A percentile compares a stretch with the other conserved stretches of the same genome.
Conservation (phyloP, 2,329 filamentous ascomycete species). For the Ceratocystis eucalypticola region DNA sequence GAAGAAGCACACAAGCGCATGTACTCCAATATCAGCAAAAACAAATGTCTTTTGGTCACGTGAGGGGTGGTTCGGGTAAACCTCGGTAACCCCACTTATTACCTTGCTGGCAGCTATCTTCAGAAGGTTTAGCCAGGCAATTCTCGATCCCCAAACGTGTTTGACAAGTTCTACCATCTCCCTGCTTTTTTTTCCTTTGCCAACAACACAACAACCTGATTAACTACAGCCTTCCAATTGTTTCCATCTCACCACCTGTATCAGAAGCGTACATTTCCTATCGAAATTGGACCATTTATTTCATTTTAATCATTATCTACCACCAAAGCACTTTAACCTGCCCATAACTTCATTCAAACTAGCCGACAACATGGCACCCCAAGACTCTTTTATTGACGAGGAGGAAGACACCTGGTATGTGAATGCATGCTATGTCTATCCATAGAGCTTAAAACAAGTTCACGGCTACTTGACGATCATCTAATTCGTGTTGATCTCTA, state of each 20-base stretch:
- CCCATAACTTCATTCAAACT: conserved; percentile 12
- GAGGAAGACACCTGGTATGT: conserved; percentile 56
- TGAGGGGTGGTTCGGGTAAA: not conserved
- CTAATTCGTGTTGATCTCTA: not conserved
- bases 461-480: not conserved
- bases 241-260: conserved; percentile 4
- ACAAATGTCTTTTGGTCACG: not conserved
- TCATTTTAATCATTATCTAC: conserved; percentile 19
- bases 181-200: conserved; percentile 4
- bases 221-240: conserved; percentile 1
- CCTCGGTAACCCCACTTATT: not conserved
- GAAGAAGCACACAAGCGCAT: not conserved
- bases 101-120: not conserved
- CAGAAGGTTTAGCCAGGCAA: not conserved
- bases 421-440: not conserved
- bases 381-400: conserved; percentile 59
- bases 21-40: conserved; percentile 4
- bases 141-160: conserved; percentile 7
- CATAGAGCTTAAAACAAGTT: not conserved
- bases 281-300: not conserved
- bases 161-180: conserved; percentile 20
- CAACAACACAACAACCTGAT: not conserved
- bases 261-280: not conserved
- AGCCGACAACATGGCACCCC: conserved; percentile 43
- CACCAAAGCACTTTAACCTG: conserved; percentile 20